Evolutionary conservation across 345 rosid genomes (phyloP), one percentile per base, ranked within the genome.

Genomic region (Abelmoschus esculentus): DNA sequence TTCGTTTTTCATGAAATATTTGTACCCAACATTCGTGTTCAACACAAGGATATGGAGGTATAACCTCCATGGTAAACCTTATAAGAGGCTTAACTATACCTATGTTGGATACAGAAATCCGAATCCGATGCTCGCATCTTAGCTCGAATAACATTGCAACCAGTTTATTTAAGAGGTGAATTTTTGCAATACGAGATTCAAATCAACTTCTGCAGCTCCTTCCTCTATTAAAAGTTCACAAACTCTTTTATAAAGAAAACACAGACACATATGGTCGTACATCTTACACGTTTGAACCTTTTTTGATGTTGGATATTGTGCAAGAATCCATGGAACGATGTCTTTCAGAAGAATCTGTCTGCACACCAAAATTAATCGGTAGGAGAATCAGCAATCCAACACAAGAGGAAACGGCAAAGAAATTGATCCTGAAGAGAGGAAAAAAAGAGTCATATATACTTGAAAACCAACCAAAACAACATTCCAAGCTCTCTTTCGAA

Each of bases 351-450:
- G 79, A 76, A 47, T 76, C 89, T 38, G 80, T 85, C 46, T 84
- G 79, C 58, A 81, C 90, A 36, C 78, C 80, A 61, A 83, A 91
- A 76, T 91, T 89, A 62, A 93, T 76, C 2, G 98, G 98, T 55
- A 89, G 83, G 75, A 91, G 92, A 32, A 89, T 64, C 70, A 83
- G 72, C 72, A 84, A 70, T 34, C 96, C 98, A 72, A 91, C 62
- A 47, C 86, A 55, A 10, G 92, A 89, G 74, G 90, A 81, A 66
- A 88, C 78, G n/a, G 80, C 34, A 55, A 93, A 91, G 86, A 91
- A 91, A 32, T 83, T 84, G 72, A 84, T 89, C 4, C 96, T 90
- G 85, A 78, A 79, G 71, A 66, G 55, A 22, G 4, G 19, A 1
- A 42, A 22, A 64, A 22, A 19, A 22, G n/a, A 1, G 1, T 36